These are phyloP conservation scores for Phytophthora cryptogea DNA, from an alignment of 352 stramenopile genomes.

Conservation along the genomic window DNA sequence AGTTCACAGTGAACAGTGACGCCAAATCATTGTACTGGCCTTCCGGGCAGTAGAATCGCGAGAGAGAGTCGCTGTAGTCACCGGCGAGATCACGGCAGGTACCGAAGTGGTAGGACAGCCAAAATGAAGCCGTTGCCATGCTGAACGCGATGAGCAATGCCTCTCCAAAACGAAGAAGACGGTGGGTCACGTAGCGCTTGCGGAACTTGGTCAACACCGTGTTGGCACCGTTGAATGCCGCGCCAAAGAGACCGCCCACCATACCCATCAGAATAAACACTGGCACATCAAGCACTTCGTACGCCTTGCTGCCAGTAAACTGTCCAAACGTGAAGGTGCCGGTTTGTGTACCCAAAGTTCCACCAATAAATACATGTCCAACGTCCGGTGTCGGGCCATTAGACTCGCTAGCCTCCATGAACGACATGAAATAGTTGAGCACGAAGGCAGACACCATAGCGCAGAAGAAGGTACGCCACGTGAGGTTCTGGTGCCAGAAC, in stretches of 20 bases:
- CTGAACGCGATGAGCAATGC: conserved; percentile 64
- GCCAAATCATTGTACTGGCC: conserved; percentile 98
- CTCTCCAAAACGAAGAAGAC: conserved; percentile 68
- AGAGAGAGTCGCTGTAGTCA: conserved; percentile 80
- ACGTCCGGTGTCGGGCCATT: conserved; percentile 35
- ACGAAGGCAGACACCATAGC: conserved; percentile 92
- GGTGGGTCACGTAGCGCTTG: conserved; percentile 62
- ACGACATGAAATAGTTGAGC: conserved; percentile 88
- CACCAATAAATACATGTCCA: conserved; percentile 60
- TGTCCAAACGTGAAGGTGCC: conserved; percentile 90
- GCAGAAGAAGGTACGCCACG: conserved; percentile 98
- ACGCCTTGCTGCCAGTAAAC: conserved; percentile 88
- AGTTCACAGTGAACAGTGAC: conserved; percentile 95
- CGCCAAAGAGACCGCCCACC: conserved; percentile 96
- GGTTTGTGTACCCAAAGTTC: conserved; percentile 76
- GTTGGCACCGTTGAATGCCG: conserved; percentile 96
- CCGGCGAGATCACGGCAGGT: conserved; percentile 54
- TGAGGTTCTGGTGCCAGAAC: conserved; percentile 98
- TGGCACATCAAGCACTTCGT: conserved; percentile 94
- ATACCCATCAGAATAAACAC: conserved; percentile 98
- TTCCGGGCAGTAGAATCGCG: conserved; percentile 94
- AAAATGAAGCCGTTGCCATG: conserved; percentile 75
- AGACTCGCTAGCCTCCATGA: conserved; percentile 58
- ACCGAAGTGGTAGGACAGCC: conserved; percentile 82
- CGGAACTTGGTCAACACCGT: conserved; percentile 90